Base-by-base conservation (phyloP, 768 basidiomycete species). In the Candolleomyces efflorescens region DNA sequence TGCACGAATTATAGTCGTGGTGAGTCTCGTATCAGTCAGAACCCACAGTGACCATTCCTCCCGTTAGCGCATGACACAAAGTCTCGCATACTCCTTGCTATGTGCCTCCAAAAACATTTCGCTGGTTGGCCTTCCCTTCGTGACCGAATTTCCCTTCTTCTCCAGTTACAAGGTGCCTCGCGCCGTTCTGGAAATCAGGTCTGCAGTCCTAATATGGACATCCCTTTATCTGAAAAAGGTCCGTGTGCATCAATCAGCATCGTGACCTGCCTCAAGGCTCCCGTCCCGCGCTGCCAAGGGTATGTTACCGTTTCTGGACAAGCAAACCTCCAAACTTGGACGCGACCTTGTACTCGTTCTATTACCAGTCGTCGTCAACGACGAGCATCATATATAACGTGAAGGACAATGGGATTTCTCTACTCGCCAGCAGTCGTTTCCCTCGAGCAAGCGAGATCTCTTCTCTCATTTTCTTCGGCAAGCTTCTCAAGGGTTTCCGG, bases 261-360 rank as follows among this genome's bases (percentile, higher is more conserved):
- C 41, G 41, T 43, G 41, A 43, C 41, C 41, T 17, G 17, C 41
- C 41, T 17, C 37, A 13, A 53, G 51, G 51, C 37, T 53, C n/a
- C 51, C 51, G 18, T 53, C 38, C 32, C n/a, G 36, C 7, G 32
- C 15, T 32, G 44, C 32, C 52, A 54, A 49, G 32, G 17, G 7
- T 17, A 55, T 43, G 39, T 55, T 58, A 23, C 56, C 45, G 23
- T 45, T 46, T 61, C 24, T 22, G 55, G 62, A 63, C 62, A 63
- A 63, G 55, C 54, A 41, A 46, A 26, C 18, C 17, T 41, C 62
- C 46, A 47, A 55, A 57, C 50, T 50, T 44, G 62, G 62, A 38
- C 10, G 41, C 44, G 15, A 18, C 57, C 60, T 63, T 63, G 62
- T 63, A 53, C 57, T 59, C 46, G 12, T 12, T 43, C 54, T 32